phyloP scores from a whole-genome alignment of 2,329 filamentous ascomycete genomes.

The Leptographium galeiforme region DNA sequence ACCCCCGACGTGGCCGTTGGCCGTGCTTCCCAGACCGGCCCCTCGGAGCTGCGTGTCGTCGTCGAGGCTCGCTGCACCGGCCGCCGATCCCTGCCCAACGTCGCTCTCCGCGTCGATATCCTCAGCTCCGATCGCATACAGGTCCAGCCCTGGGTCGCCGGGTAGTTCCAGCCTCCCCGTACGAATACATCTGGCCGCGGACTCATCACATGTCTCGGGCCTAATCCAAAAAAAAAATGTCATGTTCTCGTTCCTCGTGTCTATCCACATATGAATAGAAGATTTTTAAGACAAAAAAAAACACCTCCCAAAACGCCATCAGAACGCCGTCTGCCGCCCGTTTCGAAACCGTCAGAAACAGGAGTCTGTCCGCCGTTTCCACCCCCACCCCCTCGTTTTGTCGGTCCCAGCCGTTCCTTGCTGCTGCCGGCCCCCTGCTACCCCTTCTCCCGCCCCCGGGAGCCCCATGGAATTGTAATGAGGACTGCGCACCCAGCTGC shows the following conservation, averaged over 20 bases:
- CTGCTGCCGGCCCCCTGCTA: too few relatives aligned
- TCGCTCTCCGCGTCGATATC: constrained; percentile 38
- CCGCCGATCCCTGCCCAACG: constrained; percentile 18
- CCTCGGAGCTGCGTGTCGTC: constrained; percentile 45
- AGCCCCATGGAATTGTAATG: too few relatives aligned
- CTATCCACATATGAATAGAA: neutral
- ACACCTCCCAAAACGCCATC: neutral
- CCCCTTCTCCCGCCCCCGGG: too few relatives aligned
- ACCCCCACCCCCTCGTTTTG: too few relatives aligned
- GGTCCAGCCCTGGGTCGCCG: constrained; percentile 22
- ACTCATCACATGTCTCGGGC: too few relatives aligned
- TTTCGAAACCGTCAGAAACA: too few relatives aligned
- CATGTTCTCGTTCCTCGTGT: neutral
- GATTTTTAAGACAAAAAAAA: neutral
- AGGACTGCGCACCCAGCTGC: too few relatives aligned
- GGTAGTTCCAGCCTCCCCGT: neutral
- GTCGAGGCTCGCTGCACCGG: constrained; percentile 68
- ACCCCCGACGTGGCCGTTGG: constrained; percentile 7
- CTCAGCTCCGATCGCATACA: constrained; percentile 34
- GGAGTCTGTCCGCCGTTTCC: too few relatives aligned
- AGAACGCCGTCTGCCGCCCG: neutral
- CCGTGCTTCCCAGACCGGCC: constrained; percentile 32
- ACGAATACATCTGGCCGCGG: too few relatives aligned
- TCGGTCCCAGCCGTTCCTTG: too few relatives aligned
- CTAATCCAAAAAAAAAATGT: neutral